Percentiles rank a stretch among this genome's conserved stretches.
Conservation (phyloP, 176 grass and related monocot genomes). For the Elymus sibiricus region DNA sequence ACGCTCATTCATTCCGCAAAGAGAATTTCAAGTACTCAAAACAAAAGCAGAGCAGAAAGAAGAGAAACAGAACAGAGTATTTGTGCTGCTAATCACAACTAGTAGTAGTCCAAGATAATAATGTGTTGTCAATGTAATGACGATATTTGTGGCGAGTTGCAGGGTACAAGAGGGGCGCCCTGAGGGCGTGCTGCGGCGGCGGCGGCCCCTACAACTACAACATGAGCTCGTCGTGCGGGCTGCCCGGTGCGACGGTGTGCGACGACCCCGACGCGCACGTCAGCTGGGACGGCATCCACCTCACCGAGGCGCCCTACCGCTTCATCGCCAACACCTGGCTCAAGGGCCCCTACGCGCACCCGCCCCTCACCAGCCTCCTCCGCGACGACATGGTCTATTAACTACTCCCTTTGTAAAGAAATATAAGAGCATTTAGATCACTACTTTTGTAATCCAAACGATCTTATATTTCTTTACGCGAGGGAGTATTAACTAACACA, state of each 20-base stretch:
- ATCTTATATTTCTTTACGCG: too few relatives aligned
- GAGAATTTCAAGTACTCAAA: too few relatives aligned
- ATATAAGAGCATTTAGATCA: too few relatives aligned
- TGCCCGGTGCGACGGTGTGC: constrained; percentile 49
- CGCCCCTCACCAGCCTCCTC: constrained; percentile 44
- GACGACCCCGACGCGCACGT: constrained; percentile 52
- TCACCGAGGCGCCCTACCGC: constrained; percentile 75
- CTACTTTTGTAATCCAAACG: too few relatives aligned
- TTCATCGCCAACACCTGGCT: constrained; percentile 78
- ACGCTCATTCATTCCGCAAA: too few relatives aligned
- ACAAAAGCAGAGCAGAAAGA: too few relatives aligned
- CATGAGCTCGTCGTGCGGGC: constrained; percentile 51
- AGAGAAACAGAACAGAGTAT: background rate
- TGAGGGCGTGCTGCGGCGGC: constrained; percentile 69
- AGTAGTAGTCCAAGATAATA: background rate
- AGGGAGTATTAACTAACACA: too few relatives aligned
- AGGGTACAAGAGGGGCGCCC: constrained; percentile 63
- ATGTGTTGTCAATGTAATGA: background rate
- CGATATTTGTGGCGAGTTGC: constrained; percentile 19
- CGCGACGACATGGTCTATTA: constrained; percentile 48
- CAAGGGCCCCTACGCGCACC: constrained; percentile 67
- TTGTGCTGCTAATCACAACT: too few relatives aligned
- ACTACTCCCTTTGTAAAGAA: too few relatives aligned
- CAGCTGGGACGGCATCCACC: constrained; percentile 91
- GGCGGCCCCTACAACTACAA: constrained; percentile 79